Base-by-base conservation (phyloP, 2,329 filamentous ascomycete species). In the Iodosphaeria phyllophila region DNA sequence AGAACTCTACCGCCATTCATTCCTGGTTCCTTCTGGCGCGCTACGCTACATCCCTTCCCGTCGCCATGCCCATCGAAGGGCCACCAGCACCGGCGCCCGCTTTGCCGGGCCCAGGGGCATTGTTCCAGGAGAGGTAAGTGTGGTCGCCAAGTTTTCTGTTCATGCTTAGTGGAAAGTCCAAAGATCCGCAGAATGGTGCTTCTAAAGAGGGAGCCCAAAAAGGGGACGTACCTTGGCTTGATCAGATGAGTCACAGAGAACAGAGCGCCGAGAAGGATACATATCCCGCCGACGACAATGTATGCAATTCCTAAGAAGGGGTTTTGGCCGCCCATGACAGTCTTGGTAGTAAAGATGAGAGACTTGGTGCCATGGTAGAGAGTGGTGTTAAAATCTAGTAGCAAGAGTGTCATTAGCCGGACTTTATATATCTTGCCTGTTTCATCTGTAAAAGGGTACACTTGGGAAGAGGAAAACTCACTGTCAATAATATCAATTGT, bases 261-360 rank as follows among this genome's bases (percentile, higher is more conserved):
- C 27, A 95, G 47, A 14, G 70, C 69, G 25, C 89, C 89, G 6
- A 98, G 67, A 15, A 93, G 46, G 38, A 98, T 75, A 54, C 89
- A 98, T 30, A 95, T 63, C 23, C 86, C 89, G 28, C 84, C 86
- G 8, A 98, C 82, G 10, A 92, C 82, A 15, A 95, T 63, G 50
- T 95, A 98, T 18, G 84, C 83, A 38, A 98, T 98, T 23, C 89
- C 89, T 25, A 95, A 66, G 61, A 93, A 95, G 14, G 80, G 76
- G 47, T 98, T 98, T 43, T 77, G 79, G 38, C 89, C 89, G 29
- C 89, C 89, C 63, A 98, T 84, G 31, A 92, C 76, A 10, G 82
- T 92, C 13, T 79, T 64, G 1, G 84, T 93, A 21, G 80, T 84
- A 40, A 95, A 73, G 27, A 93, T 60, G 31, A 95, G 74, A 18